phyloP scores from a whole-genome alignment of 2,329 filamentous ascomycete species.

The Cladorrhinum sp. region DNA sequence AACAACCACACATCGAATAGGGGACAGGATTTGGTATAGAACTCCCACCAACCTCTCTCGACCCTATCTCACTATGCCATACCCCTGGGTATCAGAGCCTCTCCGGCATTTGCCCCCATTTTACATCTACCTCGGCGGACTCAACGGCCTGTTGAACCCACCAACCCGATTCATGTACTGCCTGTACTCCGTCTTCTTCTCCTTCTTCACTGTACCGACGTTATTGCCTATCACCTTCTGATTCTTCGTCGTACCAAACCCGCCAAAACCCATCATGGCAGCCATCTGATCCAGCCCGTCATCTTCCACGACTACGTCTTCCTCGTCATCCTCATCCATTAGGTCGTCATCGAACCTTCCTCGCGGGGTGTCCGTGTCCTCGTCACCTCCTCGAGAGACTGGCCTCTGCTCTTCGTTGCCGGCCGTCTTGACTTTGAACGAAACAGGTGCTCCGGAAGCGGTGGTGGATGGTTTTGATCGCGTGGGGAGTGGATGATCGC shows the following conservation, averaged over 20 bases:
- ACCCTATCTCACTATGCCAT: too few relatives aligned
- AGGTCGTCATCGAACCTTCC: constrained; percentile 28
- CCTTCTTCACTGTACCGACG: constrained; percentile 76
- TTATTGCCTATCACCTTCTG: constrained; percentile 88
- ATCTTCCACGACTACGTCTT: constrained; percentile 56
- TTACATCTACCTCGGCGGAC: constrained; percentile 48
- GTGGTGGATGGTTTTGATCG: constrained; percentile 21
- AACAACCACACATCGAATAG: too few relatives aligned
- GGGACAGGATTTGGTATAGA: too few relatives aligned
- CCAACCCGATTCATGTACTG: constrained; percentile 93
- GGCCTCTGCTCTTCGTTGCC: constrained; percentile 21
- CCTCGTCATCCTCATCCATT: constrained; percentile 44
- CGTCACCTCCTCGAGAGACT: constrained; percentile 3
- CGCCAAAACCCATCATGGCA: constrained; percentile 85
- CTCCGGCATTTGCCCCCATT: too few relatives aligned
- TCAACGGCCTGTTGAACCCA: constrained; percentile 77
- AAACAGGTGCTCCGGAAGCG: constrained; percentile 21
- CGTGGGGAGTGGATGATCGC: constrained; percentile 16
- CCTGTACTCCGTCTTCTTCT: constrained; percentile 91
- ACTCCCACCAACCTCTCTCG: too few relatives aligned
- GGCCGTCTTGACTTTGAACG: constrained; percentile 27
- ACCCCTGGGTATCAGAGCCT: too few relatives aligned
- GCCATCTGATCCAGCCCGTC: constrained; percentile 71
- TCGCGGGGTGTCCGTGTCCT: constrained; percentile 20
- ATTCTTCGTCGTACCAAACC: constrained; percentile 82